These are phyloP conservation scores for Polyporus tsugae DNA, from an alignment of 1,284 basidiomycete genomes.

Conservation along the genomic window DNA sequence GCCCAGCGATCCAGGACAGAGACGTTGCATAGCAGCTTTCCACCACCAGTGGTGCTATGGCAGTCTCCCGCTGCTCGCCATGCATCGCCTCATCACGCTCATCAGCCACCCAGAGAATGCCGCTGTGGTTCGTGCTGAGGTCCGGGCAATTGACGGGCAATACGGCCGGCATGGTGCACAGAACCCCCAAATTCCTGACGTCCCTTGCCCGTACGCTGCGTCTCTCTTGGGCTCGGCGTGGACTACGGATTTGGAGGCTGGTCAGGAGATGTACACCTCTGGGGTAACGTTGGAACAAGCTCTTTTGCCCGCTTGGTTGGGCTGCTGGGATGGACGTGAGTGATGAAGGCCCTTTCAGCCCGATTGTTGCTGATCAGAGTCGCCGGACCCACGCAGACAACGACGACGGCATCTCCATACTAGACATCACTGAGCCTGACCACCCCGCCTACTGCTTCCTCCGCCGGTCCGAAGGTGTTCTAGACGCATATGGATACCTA, in stretches of 20 bases:
- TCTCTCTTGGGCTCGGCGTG: slow-evolving; percentile 31
- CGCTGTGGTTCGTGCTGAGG: slow-evolving; percentile 46
- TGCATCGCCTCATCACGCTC: slow-evolving; percentile 46
- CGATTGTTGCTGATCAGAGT: neutral
- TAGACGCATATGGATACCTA: slow-evolving; percentile 43
- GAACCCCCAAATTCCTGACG: slow-evolving; percentile 28
- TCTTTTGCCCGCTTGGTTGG: slow-evolving; percentile 35
- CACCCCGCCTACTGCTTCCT: slow-evolving; percentile 47
- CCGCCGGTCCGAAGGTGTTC: slow-evolving; percentile 22
- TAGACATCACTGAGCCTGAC: slow-evolving; percentile 50
- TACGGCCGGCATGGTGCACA: slow-evolving; percentile 29
- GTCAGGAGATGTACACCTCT: slow-evolving; percentile 7
- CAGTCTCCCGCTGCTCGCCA: slow-evolving; percentile 40
- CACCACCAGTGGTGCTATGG: slow-evolving; percentile 53
- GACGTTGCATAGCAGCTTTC: slow-evolving; percentile 49
- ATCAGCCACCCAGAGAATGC: slow-evolving; percentile 47
- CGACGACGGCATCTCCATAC: slow-evolving; percentile 50
- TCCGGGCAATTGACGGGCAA: slow-evolving; percentile 38
- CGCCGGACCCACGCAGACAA: slow-evolving; percentile 42
- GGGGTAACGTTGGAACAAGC: slow-evolving; percentile 10
- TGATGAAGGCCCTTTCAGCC: neutral
- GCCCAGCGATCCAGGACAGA: slow-evolving; percentile 33
- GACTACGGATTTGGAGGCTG: slow-evolving; percentile 26
- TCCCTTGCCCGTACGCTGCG: slow-evolving; percentile 44
- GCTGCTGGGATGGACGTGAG: slow-evolving; percentile 42